phyloP scores from a whole-genome alignment of 1,284 basidiomycete species.

The Ceratobasidium sp. region DNA sequence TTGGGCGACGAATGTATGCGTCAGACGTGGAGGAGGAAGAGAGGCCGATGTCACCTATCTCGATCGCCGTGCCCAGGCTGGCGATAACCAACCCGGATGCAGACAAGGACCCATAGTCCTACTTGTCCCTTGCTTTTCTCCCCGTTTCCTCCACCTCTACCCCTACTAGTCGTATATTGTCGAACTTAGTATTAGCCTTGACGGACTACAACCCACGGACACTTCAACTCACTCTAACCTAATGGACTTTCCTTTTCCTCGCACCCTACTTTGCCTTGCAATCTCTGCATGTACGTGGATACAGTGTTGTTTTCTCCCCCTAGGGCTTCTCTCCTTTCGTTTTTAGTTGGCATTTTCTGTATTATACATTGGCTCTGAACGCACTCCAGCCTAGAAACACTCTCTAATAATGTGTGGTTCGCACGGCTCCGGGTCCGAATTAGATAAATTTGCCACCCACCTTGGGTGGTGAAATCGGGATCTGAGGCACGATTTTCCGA shows the following conservation, averaged over 20 bases:
- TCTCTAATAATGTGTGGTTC: not conserved
- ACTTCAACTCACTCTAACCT: conserved; percentile 4
- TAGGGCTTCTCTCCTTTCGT: not conserved
- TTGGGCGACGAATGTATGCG: conserved; percentile 3
- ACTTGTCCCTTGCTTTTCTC: not conserved
- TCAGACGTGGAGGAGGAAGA: not conserved
- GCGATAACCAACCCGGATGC: conserved; percentile 36
- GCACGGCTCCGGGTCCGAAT: not conserved
- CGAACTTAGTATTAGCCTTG: conserved; percentile 27
- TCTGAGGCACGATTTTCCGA: not conserved
- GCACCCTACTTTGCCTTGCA: conserved; percentile 4
- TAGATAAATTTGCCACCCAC: not conserved
- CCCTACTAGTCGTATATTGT: conserved; percentile 12
- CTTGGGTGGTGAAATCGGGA: no score
- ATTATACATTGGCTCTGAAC: conserved; percentile 9
- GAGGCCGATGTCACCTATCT: conserved; percentile 30
- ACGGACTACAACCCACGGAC: conserved; percentile 33
- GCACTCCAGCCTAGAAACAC: not conserved
- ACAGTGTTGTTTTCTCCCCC: not conserved
- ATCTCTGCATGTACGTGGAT: conserved; percentile 4
- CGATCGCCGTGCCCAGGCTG: conserved; percentile 21
- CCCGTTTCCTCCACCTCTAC: not conserved
- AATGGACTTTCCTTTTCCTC: not conserved
- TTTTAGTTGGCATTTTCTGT: conserved; percentile 12
- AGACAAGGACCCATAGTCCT: conserved; percentile 18